Evolutionary conservation across 257 asterid species (phyloP).

Genomic region (Solanum dulcamara): DNA sequence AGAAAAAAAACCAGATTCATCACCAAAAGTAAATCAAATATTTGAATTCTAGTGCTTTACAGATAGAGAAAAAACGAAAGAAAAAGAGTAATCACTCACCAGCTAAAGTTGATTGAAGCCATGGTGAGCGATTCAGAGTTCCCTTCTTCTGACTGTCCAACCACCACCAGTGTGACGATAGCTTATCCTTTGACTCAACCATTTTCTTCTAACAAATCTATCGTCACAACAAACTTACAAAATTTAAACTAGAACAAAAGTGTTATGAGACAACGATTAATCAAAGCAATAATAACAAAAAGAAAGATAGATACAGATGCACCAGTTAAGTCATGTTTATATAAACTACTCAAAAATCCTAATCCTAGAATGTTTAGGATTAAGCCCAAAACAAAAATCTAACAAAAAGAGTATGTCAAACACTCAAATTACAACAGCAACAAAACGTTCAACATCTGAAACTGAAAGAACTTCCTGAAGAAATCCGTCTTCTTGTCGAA

Average conservation of each 20-base stretch:
- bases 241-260: neutral
- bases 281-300: neutral
- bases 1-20: neutral
- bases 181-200: conserved; percentile 32
- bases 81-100: conserved; percentile 18
- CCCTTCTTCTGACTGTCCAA: conserved; percentile 45
- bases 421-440: neutral
- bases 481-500: neutral
- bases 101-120: conserved; percentile 81
- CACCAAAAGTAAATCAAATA: neutral
- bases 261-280: neutral
- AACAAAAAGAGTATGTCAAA: too few relatives aligned
- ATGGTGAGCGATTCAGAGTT: conserved; percentile 43
- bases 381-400: too few relatives aligned
- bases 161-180: conserved; percentile 82
- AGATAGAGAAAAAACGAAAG: neutral
- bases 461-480: neutral
- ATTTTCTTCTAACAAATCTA: neutral
- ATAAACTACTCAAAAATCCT: too few relatives aligned
- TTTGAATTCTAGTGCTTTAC: neutral
- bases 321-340: neutral
- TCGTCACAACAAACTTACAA: neutral
- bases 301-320: neutral
- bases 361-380: too few relatives aligned
- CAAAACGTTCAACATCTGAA: neutral